Base-by-base conservation (phyloP, 2,329 filamentous ascomycete species). In the Ophiostoma montium region DNA sequence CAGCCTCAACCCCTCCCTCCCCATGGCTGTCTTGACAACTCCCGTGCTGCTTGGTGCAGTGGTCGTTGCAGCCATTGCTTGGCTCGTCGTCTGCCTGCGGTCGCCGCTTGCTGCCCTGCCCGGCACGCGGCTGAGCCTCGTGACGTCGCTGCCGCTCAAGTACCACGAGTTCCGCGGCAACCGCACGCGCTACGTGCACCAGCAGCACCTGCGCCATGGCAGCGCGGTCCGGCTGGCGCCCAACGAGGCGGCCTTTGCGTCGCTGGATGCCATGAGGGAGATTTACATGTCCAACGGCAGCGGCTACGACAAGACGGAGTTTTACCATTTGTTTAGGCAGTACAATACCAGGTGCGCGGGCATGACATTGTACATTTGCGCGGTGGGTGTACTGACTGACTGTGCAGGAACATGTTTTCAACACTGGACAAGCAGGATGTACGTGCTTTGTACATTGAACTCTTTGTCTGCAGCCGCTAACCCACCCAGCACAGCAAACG, bases 261-360 rank as follows among this genome's bases (percentile, higher is more conserved):
- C 74, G 2, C 60, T 66, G 15, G 64, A 68, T 6, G 78, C 73
- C 0, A 61, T 80, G 43, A 80, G 75, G 57, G 74, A 80, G 62
- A 80, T 81, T 44, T 82, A 82, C 60, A 70, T 71, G 54, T 76
- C 72, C 0, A 70, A 71, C 0, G 77, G 76, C 3, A 80, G 75
- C 57, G 78, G 76, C 16, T 82, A 76, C 57, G 75, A 81, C 57
- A 81, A 81, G 64, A 79, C 76, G 0, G 73, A 76, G 52, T 80
- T 81, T 55, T 82, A 82, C 56, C 63, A 76, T 50, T 59, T 82
- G 16, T 81, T 82, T 53, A 70, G 59, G 52, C 67, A 78, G 3
- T 80, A 74, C 55, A 71, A 70, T 13, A 68, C 69, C 10, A 41
- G 27, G 32, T 35, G 32, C 5, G 32, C n/a, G n/a, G n/a, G n/a